phyloP scores from a whole-genome alignment of 164 flowering plant species.

The Tetrastigma voinierianum region DNA sequence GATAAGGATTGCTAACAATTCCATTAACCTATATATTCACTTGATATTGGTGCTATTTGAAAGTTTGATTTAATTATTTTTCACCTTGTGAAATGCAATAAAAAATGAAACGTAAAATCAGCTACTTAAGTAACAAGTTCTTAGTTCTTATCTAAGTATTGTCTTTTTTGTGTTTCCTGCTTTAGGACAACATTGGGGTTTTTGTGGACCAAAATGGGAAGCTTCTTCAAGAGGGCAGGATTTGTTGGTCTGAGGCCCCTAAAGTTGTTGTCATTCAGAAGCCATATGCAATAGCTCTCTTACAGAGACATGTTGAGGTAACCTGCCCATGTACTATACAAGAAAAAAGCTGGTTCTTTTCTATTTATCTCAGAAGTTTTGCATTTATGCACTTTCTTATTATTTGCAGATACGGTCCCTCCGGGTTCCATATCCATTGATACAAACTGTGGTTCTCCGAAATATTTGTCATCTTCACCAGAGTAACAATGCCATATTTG shows the following conservation, averaged over 20 bases:
- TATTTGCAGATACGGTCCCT: no score
- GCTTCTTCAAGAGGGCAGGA: constrained; percentile 92
- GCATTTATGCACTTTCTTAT: constrained; percentile 7
- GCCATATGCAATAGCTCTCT: constrained; percentile 83
- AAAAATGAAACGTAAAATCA: no score
- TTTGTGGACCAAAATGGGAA: constrained; percentile 96
- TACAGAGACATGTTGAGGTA: constrained; percentile 96
- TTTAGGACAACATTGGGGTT: constrained; percentile 96
- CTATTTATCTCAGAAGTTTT: neutral
- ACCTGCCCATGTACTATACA: neutral
- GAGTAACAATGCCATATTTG: constrained; percentile 58
- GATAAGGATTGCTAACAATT: no score
- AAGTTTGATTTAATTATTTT: no score
- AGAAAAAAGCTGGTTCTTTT: neutral
- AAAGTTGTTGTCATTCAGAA: constrained; percentile 66
- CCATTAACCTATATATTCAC: no score
- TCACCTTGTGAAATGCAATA: no score
- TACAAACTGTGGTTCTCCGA: constrained; percentile 88
- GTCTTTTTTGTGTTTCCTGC: constrained; percentile 3
- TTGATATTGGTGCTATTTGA: no score
- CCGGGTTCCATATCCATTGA: constrained; percentile 84
- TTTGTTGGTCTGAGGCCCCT: constrained; percentile 99
- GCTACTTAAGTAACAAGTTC: no score
- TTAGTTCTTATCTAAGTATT: neutral
- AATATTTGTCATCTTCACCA: constrained; percentile 62